phyloP scores from a whole-genome alignment of 176 grass and related monocot species.

The Lolium rigidum region DNA sequence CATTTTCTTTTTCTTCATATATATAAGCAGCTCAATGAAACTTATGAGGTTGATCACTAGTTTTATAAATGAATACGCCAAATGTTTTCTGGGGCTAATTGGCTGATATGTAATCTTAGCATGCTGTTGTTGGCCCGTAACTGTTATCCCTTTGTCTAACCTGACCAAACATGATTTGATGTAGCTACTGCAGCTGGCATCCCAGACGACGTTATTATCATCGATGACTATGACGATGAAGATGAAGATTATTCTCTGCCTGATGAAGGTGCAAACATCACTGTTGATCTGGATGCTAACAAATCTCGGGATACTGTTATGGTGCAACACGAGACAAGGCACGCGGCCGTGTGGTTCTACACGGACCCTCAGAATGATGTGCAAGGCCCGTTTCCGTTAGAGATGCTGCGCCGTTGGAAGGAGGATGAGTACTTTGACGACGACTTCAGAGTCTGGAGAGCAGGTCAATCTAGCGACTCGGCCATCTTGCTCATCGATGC shows the following conservation, averaged over 20 bases:
- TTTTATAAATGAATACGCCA: neutral
- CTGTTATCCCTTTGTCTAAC: neutral
- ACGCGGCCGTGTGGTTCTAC: conserved; percentile 48
- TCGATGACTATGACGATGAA: conserved; percentile 43
- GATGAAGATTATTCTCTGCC: neutral
- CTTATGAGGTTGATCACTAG: neutral
- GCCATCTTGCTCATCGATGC: conserved; percentile 63
- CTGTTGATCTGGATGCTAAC: conserved; percentile 35
- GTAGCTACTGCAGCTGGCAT: neutral
- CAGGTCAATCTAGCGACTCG: conserved; percentile 44
- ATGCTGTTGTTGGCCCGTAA: neutral
- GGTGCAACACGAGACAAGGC: neutral
- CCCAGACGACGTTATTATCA: conserved; percentile 20
- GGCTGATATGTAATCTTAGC: neutral
- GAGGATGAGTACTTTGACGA: conserved; percentile 46
- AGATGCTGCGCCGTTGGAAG: conserved; percentile 39
- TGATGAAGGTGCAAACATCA: conserved; percentile 1
- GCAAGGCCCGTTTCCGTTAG: conserved; percentile 65
- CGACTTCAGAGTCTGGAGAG: conserved; percentile 73
- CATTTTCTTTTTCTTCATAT: neutral
- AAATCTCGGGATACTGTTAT: neutral
- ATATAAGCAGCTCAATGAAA: neutral
- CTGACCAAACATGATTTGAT: conserved; percentile 21
- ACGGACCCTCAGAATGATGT: conserved; percentile 55
- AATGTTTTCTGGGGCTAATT: neutral